These are phyloP conservation scores for Hypoxylon sp. DNA, from an alignment of 2,329 filamentous ascomycete genomes.

Conservation along the genomic window DNA sequence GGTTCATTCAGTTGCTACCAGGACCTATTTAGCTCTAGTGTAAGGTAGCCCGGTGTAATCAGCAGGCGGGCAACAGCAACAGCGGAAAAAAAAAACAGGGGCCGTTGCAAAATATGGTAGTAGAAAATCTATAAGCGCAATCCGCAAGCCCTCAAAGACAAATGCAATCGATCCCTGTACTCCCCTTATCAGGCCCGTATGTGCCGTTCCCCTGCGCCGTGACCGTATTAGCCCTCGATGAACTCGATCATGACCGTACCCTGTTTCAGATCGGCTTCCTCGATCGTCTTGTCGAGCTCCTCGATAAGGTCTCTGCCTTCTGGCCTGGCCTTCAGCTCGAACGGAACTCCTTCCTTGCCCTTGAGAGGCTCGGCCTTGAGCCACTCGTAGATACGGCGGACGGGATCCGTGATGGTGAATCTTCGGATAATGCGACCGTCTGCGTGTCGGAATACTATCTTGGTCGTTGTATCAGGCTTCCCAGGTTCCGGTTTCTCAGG, in stretches of 20 bases:
- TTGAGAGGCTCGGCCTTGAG: conserved; percentile 89
- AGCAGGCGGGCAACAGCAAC: conserved; percentile 9
- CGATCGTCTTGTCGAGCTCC: conserved; percentile 78
- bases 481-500: too few species aligned
- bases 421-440: conserved; percentile 86
- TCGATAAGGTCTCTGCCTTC: conserved; percentile 85
- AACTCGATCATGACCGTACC: conserved; percentile 97
- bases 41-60: not conserved
- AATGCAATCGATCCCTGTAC: conserved; percentile 16
- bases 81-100: not conserved
- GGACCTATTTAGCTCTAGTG: conserved; percentile 20
- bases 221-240: conserved; percentile 65
- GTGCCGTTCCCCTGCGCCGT: not conserved
- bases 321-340: conserved; percentile 88
- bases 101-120: conserved; percentile 9
- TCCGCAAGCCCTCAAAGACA: conserved; percentile 16
- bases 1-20: conserved; percentile 7
- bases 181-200: not conserved
- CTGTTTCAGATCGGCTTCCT: conserved; percentile 87
- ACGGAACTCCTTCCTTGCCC: conserved; percentile 80
- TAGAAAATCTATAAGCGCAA: conserved; percentile 33
- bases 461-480: conserved; percentile 79
- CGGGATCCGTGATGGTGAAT: conserved; percentile 82
- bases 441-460: conserved; percentile 92
- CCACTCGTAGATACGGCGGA: conserved; percentile 93